Evolutionary conservation across 371 early-diverging fungal genomes (phyloP), one percentile per base, ranked within the genome.

Genomic region (Mortierella sp.): DNA sequence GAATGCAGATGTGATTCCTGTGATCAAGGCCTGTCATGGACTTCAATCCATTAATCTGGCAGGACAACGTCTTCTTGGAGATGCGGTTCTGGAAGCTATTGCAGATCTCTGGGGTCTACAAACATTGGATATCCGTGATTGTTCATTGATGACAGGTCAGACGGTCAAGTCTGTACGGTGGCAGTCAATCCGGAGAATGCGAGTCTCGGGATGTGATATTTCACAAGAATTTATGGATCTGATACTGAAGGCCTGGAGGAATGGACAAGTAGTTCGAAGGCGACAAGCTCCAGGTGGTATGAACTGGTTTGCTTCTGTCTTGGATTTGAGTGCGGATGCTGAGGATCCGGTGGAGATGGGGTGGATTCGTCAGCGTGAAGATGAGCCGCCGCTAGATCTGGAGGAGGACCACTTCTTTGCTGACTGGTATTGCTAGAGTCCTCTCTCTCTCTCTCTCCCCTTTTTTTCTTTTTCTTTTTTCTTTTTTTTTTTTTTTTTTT

Each of bases 401-500:
- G 72, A 80, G 52, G 77, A 77, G 43, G 80, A 80, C 30, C 80
- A 80, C n/a, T 80, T 80, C 46, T 80, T 80, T 61, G 80, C 80
- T 1, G 70, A 80, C 30, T 80, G 80, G 80, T 80, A 73, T 47
- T 64, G 65, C 37, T 70, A 19, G 25, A 3, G 5, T 3, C 9
- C 37, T 37, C 3, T 37, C 5, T 37, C 9, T 37, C 9, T 37
- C 9, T 37, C 9, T 37, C 37, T 37, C 37, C 9, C 37, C 9
- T 5, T 37, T 5, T 37, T 37, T 37, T 9, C 37, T 9, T 3
- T 37, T 9, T 37, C 3, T 37, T 3, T 37, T 37, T 37, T 37
- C 9, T 37, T 37, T 37, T 37, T 9, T 37, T 9, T 37, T 9
- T 37, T 5, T 37, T 5, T 37, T 37, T 37, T 9, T 37, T 37